A percentile compares a stretch with the other conserved stretches of the same genome.
Evolutionary conservation across 2,329 filamentous ascomycete genomes (phyloP).

Genomic region (Raffaelea ambrosiae): DNA sequence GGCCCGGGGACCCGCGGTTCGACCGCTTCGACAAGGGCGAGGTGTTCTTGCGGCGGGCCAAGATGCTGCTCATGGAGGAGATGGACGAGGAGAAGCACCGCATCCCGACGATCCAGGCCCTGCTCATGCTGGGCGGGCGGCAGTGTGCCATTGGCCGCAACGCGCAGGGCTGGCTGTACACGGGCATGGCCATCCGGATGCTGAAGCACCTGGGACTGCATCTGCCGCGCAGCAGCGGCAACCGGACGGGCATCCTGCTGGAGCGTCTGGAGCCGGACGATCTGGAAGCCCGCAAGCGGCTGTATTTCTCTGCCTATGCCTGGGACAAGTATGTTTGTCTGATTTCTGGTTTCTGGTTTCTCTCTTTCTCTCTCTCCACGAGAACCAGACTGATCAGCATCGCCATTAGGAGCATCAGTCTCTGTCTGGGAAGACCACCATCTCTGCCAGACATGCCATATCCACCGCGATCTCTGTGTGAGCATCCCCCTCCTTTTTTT

Average conservation of each 20-base stretch:
- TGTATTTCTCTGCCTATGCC: neutral
- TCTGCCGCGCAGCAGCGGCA: no score
- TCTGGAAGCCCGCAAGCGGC: neutral
- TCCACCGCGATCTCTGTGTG: no score
- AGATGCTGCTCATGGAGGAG: neutral
- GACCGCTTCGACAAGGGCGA: neutral
- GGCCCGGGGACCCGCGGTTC: neutral
- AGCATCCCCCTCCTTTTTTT: no score
- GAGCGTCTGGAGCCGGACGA: neutral
- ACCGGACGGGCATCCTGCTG: neutral
- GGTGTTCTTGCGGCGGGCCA: neutral
- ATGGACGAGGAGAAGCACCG: neutral
- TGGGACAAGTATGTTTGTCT: no score
- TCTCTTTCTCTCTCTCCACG: no score
- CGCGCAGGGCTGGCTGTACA: slow-evolving; percentile 3
- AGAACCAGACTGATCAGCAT: no score
- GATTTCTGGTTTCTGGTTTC: no score
- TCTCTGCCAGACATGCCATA: no score
- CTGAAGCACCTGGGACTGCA: slow-evolving; percentile 17
- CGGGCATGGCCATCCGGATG: slow-evolving; percentile 18
- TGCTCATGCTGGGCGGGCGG: neutral
- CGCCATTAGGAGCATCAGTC: no score
- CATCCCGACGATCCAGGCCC: neutral
- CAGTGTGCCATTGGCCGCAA: neutral
- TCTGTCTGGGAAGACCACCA: no score